Evolutionary conservation across 2,329 filamentous ascomycete species (phyloP).

Genomic region (Dendrostoma leiphaemia): DNA sequence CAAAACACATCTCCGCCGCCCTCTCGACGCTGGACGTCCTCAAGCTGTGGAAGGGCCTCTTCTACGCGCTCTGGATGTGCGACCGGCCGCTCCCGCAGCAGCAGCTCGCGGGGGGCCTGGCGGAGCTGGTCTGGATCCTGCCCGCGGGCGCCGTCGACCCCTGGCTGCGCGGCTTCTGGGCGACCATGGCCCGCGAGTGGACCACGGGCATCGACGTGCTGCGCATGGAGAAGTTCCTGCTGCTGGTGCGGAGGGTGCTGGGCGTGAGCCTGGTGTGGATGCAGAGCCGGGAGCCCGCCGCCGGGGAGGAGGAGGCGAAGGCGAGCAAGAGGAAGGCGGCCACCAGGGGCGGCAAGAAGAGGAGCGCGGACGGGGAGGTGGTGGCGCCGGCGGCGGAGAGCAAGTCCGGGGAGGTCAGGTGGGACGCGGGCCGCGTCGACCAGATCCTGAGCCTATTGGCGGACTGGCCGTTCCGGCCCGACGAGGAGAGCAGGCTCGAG

Average conservation of each 20-base stretch:
- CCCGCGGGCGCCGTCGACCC: conserved; percentile 40
- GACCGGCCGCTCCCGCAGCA: conserved; percentile 88
- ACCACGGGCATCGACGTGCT: conserved; percentile 64
- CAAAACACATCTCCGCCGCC: conserved; percentile 45
- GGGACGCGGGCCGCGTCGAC: conserved; percentile 25
- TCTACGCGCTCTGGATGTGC: conserved; percentile 92
- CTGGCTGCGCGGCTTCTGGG: conserved; percentile 68
- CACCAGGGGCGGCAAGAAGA: neutral
- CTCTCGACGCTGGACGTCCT: conserved; percentile 70
- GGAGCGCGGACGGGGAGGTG: neutral
- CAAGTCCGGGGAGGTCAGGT: conserved; percentile 1
- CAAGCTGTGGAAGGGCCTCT: conserved; percentile 93
- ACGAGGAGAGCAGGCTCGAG: conserved; percentile 30
- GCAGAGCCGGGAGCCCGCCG: conserved; percentile 23
- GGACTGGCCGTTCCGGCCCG: conserved; percentile 25
- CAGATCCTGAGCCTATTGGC: conserved; percentile 43
- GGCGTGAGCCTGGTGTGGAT: conserved; percentile 63
- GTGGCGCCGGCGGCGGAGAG: neutral
- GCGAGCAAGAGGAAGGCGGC: conserved; percentile 30
- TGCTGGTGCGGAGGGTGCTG: conserved; percentile 77
- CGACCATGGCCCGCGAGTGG: conserved; percentile 68
- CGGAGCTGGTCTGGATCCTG: conserved; percentile 63
- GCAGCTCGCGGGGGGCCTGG: conserved; percentile 74
- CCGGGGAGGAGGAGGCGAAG: conserved; percentile 30
- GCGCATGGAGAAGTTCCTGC: conserved; percentile 89